Percentiles rank a stretch among this genome's conserved stretches.
phyloP scores from a whole-genome alignment of 2,329 filamentous ascomycete species.

The Xylariaceae sp. region DNA sequence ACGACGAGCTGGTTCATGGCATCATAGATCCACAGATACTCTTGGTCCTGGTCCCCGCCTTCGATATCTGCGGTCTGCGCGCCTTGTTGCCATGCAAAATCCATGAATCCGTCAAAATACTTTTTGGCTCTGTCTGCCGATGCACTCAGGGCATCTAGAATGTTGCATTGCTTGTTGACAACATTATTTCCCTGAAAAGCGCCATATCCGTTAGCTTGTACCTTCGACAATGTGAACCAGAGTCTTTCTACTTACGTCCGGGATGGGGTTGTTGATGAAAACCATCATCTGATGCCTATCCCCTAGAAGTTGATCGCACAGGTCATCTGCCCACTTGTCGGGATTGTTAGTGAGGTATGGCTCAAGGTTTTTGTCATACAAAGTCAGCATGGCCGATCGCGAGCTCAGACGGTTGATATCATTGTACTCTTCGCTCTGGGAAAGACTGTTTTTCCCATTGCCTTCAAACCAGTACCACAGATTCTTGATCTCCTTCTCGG shows the following conservation, averaged over 20 bases:
- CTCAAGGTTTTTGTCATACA: neutral
- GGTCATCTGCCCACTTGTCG: neutral
- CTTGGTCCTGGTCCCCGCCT: neutral
- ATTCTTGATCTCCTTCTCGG: neutral
- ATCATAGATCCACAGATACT: neutral
- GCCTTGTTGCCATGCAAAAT: neutral
- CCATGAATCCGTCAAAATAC: neutral
- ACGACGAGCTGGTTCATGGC: neutral
- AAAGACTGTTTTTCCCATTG: neutral
- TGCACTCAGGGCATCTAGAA: neutral
- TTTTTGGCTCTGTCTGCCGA: neutral
- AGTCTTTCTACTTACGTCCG: neutral
- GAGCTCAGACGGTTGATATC: neutral
- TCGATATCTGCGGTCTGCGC: neutral
- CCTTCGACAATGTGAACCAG: neutral
- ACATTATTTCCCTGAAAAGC: neutral
- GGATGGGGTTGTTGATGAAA: neutral
- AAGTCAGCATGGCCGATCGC: neutral
- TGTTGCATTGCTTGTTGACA: neutral
- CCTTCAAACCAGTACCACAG: constrained; percentile 4
- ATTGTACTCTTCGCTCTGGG: neutral
- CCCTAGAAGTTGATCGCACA: neutral
- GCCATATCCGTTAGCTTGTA: neutral
- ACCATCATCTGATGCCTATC: neutral
- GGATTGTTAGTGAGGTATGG: neutral